Conservation (phyloP, 108 stramenopile species). For the Fragilaria crotonensis region DNA sequence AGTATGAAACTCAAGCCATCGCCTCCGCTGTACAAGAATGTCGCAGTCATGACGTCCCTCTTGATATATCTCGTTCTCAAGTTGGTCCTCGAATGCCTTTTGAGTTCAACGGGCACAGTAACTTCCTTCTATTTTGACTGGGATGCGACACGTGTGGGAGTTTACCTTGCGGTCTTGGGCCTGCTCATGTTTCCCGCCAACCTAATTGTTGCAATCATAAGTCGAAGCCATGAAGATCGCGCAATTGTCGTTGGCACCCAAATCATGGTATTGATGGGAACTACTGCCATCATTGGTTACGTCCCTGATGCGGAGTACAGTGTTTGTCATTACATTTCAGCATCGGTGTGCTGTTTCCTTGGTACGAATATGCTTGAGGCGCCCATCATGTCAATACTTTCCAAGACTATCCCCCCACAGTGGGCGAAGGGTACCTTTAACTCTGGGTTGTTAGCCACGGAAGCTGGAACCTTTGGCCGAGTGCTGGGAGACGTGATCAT, state of each 20-base stretch:
- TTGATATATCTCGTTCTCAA: constrained; percentile 64
- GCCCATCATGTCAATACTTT: constrained; percentile 75
- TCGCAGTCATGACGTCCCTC: constrained; percentile 49
- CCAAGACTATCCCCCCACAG: constrained; percentile 69
- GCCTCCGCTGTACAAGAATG: constrained; percentile 28
- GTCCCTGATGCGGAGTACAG: constrained; percentile 20
- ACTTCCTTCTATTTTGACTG: constrained; percentile 52
- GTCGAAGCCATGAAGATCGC: constrained; percentile 42
- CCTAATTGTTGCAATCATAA: constrained; percentile 35
- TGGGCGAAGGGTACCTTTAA: constrained; percentile 84
- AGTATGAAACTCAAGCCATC: background rate
- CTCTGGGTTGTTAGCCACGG: constrained; percentile 84
- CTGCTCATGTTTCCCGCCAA: constrained; percentile 60
- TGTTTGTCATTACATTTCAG: constrained; percentile 36
- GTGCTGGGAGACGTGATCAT: constrained; percentile 60
- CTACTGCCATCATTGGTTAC: constrained; percentile 33
- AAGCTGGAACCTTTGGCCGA: constrained; percentile 84
- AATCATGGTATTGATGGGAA: constrained; percentile 37
- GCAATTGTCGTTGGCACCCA: constrained; percentile 37
- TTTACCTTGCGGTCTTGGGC: constrained; percentile 45
- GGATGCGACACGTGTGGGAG: constrained; percentile 27
- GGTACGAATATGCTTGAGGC: constrained; percentile 55
- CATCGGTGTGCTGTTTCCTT: constrained; percentile 44
- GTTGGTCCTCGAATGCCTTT: constrained; percentile 39
- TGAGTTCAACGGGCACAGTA: constrained; percentile 42